Evolutionary conservation across 1,139 yeast species (phyloP).

Genomic region (Blastobotrys apis): DNA sequence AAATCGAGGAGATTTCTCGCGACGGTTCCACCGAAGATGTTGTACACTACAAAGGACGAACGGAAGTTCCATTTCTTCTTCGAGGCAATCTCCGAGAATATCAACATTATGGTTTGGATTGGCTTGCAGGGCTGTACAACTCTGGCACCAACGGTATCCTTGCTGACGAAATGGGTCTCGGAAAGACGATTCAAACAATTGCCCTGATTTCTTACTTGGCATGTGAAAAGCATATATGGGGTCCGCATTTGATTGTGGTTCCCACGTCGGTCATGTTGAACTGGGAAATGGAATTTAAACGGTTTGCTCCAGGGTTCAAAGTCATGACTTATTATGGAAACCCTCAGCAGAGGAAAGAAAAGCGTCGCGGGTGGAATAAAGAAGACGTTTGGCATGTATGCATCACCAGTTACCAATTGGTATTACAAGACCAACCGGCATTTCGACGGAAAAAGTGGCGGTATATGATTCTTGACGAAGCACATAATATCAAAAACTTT

Average conservation of each 20-base stretch:
- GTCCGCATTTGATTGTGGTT: constrained; percentile 93
- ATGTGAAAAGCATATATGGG: constrained; percentile 93
- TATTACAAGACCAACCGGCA: constrained; percentile 92
- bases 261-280: constrained; percentile 98
- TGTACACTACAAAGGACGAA: constrained; percentile 14
- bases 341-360: constrained; percentile 95
- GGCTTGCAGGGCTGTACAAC: constrained; percentile 93
- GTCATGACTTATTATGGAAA: constrained; percentile 94
- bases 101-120: constrained; percentile 93
- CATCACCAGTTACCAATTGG: constrained; percentile 93
- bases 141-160: constrained; percentile 92
- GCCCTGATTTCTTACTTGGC: constrained; percentile 83
- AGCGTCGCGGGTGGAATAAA: constrained; percentile 96
- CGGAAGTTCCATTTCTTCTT: constrained; percentile 44
- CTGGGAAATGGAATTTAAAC: constrained; percentile 99
- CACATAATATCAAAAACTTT: constrained; percentile 95
- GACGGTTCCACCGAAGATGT: too few relatives aligned
- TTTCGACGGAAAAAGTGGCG: constrained; percentile 92
- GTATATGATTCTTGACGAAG: constrained; percentile 96
- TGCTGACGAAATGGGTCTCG: constrained; percentile 99
- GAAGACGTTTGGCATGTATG: constrained; percentile 96
- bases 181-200: constrained; percentile 95
- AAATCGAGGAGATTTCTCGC: constrained; percentile 2
- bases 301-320: constrained; percentile 97
- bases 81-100: constrained; percentile 85